Percentiles rank a stretch among this genome's conserved stretches.
These are phyloP conservation scores for Colletotrichum tamarilloi DNA, from an alignment of 2,329 filamentous ascomycete genomes.

Conservation along the genomic window DNA sequence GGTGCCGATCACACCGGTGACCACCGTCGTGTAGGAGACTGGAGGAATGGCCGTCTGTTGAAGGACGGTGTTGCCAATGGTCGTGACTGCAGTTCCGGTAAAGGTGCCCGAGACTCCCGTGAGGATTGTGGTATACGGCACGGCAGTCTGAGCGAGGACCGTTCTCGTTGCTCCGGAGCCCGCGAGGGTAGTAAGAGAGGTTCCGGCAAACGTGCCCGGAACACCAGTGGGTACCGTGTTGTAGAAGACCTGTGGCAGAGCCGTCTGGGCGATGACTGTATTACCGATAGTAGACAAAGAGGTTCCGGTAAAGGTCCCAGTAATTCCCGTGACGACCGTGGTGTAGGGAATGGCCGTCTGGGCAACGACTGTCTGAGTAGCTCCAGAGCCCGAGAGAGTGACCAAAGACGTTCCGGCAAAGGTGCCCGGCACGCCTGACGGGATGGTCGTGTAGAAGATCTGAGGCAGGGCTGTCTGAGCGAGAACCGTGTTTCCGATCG, in stretches of 20 bases:
- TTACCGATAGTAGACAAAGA: neutral
- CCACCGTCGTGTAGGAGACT: neutral
- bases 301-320: neutral
- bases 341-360: neutral
- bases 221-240: neutral
- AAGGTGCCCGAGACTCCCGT: constrained; percentile 11
- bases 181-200: neutral
- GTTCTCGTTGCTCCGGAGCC: neutral
- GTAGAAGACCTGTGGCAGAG: neutral
- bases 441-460: neutral
- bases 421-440: neutral
- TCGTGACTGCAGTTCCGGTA: neutral
- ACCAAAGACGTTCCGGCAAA: neutral
- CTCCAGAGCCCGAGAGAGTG: neutral
- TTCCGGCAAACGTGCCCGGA: neutral
- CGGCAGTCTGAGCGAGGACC: neutral
- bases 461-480: neutral
- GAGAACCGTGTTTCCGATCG: neutral
- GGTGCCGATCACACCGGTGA: neutral
- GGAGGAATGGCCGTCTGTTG: neutral
- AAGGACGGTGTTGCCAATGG: neutral
- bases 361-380: neutral
- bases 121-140: neutral
- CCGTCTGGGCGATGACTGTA: neutral
- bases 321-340: neutral